Base-by-base conservation (phyloP, 2,329 filamentous ascomycete species). In the Metarhizium robertsii region DNA sequence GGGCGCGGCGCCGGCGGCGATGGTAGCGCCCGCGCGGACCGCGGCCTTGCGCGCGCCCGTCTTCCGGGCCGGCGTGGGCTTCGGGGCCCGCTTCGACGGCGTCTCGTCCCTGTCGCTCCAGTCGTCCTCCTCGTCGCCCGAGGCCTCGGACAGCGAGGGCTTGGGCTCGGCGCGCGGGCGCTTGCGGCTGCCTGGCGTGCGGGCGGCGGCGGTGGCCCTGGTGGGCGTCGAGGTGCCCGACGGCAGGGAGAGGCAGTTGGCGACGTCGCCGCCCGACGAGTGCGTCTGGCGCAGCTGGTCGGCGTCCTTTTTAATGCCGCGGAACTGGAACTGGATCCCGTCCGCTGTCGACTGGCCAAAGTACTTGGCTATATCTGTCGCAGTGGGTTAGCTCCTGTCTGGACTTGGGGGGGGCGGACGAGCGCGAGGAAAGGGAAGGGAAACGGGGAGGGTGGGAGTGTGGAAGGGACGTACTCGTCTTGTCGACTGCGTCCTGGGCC, bases 321-420 rank as follows among this genome's bases (percentile, higher is more conserved):
- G 76, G 62, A 85, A 83, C 62, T 84, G 81, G 64, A 81, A 85
- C 60, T 78, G 75, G n/a, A 85, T 75, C 8, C 82, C 82, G 20
- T 75, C 75, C 0, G 73, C 64, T 0, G 81, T 85, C 3, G 78
- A 81, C 55, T 81, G 79, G 30, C 81, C 81, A 59, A 81, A 85
- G 66, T 79, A 78, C 58, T 76, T 79, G 57, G 79, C 76, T 52
- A 85, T 83, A 47, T 82, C 81, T 85, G 51, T 11, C 16, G n/a
- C 38, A 40, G 18, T n/a, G 45, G 7, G 49, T 61, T 52, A 64
- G 60, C 53, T 53, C 32, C 40, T 20, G 29, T 32, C 34, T 36
- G 25, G 25, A 25, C 25, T 25, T 25, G 1, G 25, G 25, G 25
- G 20, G 25, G 25, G 25, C 25, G 25, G 25, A 25, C 25, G 25